phyloP scores from a whole-genome alignment of 345 rosid genomes.

The Ailanthus altissimus region DNA sequence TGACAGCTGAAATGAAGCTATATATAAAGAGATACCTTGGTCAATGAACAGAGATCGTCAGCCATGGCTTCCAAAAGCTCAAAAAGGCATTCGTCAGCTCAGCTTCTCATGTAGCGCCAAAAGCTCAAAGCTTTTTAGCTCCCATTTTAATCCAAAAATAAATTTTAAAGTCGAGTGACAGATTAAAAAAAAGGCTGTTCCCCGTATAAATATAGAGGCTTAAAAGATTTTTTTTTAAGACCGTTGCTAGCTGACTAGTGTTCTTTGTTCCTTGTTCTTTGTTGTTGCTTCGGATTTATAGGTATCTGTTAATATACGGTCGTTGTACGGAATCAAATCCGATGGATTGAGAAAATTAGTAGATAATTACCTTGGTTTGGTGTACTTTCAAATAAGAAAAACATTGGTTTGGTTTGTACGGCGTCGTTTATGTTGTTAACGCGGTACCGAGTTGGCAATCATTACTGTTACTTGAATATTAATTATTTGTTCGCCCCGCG shows the following conservation, averaged over 20 bases:
- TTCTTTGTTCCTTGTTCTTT: background rate
- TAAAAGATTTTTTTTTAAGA: background rate
- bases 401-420: background rate
- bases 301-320: background rate
- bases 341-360: background rate
- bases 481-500: background rate
- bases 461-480: background rate
- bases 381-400: too few relatives aligned
- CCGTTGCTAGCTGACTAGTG: constrained; percentile 7
- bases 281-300: background rate
- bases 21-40: constrained; percentile 52
- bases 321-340: background rate
- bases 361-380: too few relatives aligned
- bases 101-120: constrained; percentile 8
- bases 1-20: background rate
- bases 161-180: background rate
- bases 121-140: background rate
- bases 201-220: background rate
- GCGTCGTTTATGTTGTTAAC: background rate
- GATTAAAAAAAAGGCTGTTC: background rate
- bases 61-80: constrained; percentile 62
- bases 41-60: constrained; percentile 67
- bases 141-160: constrained; percentile 3
- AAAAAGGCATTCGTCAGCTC: constrained; percentile 60
- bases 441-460: background rate